Conservation (phyloP, 352 stramenopile species). For the Phytophthora pisi region DNA sequence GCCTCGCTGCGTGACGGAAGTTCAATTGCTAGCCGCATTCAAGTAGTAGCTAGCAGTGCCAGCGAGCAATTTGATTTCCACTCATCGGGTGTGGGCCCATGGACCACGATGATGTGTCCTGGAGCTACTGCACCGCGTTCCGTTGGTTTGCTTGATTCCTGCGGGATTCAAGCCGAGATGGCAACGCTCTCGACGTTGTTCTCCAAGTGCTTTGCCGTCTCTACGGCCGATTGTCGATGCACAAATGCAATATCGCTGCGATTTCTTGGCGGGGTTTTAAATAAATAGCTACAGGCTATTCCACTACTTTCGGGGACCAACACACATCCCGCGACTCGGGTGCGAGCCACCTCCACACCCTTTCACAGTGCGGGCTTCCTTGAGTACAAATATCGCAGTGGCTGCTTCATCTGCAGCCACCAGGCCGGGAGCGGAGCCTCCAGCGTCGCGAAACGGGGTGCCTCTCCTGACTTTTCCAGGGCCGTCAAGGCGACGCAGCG, state of each 20-base stretch:
- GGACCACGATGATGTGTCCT: neutral
- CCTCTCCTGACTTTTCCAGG: constrained; percentile 3
- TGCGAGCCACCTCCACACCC: too few relatives aligned
- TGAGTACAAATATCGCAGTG: neutral
- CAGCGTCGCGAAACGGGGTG: constrained; percentile 8
- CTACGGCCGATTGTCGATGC: neutral
- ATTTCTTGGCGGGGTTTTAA: constrained; percentile 8
- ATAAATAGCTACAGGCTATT: constrained; percentile 28
- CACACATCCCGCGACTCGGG: constrained; percentile 3
- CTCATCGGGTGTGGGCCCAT: neutral
- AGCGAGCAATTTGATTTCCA: neutral
- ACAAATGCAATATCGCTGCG: constrained; percentile 16
- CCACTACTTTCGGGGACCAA: neutral
- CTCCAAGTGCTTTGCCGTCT: neutral
- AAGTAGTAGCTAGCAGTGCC: neutral
- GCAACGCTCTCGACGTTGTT: neutral
- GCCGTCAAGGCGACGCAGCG: constrained; percentile 7
- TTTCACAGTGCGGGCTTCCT: neutral
- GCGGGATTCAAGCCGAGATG: neutral
- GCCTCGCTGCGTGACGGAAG: too few relatives aligned
- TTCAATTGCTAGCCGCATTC: too few relatives aligned
- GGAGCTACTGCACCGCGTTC: neutral
- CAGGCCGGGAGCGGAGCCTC: neutral
- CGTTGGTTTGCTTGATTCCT: neutral
- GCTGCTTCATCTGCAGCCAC: constrained; percentile 6